Conservation (phyloP, 108 stramenopile genomes). For the Heterococcus sp. region DNA sequence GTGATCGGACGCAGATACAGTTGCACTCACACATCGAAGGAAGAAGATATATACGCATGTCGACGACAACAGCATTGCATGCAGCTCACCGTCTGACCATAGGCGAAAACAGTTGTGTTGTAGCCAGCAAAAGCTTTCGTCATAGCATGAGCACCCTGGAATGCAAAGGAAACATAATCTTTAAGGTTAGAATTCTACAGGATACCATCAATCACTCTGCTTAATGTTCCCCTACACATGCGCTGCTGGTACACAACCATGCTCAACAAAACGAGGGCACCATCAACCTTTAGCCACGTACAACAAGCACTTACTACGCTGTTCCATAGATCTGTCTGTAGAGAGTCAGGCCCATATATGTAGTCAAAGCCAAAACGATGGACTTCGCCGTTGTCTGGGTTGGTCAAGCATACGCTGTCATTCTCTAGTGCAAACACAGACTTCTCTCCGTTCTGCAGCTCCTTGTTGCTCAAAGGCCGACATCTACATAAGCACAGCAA, state of each 20-base stretch:
- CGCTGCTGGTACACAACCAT: not conserved
- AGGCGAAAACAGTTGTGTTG: constrained; percentile 51
- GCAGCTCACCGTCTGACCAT: constrained; percentile 47
- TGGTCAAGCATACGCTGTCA: constrained; percentile 31
- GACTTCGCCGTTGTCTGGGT: constrained; percentile 25
- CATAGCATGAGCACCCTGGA: constrained; percentile 26
- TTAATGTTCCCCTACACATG: not conserved
- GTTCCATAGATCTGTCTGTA: constrained; percentile 30
- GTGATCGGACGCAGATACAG: too few species aligned
- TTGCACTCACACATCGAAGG: too few species aligned
- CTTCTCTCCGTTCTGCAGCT: constrained; percentile 29
- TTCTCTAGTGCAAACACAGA: constrained; percentile 42
- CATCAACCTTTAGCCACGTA: not conserved
- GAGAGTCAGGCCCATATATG: constrained; percentile 38
- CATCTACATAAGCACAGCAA: too few species aligned
- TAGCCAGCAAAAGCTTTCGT: constrained; percentile 49
- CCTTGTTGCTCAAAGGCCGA: constrained; percentile 34
- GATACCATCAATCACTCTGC: not conserved
- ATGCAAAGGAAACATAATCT: not conserved
- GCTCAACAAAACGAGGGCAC: not conserved
- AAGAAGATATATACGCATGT: too few species aligned
- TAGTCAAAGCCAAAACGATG: constrained; percentile 46
- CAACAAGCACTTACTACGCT: constrained; percentile 2
- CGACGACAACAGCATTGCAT: too few species aligned
- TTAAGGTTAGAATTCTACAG: not conserved